phyloP scores from a whole-genome alignment of 331 rosid genomes.

The Arachis monticola region DNA sequence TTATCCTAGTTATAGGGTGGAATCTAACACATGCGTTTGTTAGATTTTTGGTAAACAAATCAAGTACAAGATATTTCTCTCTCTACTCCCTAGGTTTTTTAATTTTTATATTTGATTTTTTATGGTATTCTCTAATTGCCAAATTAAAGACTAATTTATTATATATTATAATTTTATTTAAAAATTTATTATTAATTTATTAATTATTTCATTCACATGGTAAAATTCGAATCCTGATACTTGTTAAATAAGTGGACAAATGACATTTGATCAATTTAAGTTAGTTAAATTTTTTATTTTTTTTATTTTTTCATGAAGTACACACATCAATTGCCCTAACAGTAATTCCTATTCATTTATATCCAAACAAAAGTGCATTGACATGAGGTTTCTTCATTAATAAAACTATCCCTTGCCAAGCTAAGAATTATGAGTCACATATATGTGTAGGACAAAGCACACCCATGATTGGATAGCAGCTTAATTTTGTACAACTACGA shows the following conservation, averaged over 20 bases:
- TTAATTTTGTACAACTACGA: conserved; percentile 39
- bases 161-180: no score
- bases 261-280: no score
- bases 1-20: conserved; percentile 60
- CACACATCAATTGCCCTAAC: conserved; percentile 34
- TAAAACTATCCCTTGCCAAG: conserved; percentile 35
- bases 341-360: conserved; percentile 34
- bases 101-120: no score
- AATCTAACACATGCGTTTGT: conserved; percentile 85
- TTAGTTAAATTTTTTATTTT: no score
- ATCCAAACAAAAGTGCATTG: conserved; percentile 49
- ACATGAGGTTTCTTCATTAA: conserved; percentile 32
- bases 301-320: conserved; percentile 12
- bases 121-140: no score
- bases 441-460: conserved; percentile 48
- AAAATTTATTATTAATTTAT: no score
- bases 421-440: conserved; percentile 38
- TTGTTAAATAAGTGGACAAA: no score
- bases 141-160: no score
- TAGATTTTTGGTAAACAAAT: conserved; percentile 54
- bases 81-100: conserved; percentile 34
- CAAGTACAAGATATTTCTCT: conserved; percentile 65
- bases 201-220: no score
- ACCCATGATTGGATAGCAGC: conserved; percentile 48
- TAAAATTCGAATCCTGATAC: no score